Evolutionary conservation across 129 eudicot species (phyloP), one percentile per base, ranked within the genome.

Genomic region (Apium graveolens): DNA sequence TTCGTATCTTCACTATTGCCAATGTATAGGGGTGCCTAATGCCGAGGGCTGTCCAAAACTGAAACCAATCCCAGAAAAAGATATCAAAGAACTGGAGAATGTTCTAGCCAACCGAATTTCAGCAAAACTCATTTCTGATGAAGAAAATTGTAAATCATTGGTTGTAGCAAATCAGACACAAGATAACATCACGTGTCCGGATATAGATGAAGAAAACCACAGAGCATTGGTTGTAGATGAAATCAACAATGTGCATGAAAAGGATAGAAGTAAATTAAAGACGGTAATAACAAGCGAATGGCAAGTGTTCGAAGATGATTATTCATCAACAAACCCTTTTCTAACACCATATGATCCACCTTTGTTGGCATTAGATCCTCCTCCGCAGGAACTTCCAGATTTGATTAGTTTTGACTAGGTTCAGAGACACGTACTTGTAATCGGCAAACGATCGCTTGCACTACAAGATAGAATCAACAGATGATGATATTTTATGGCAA

Each of bases 221-320:
- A 74, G 76, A 27, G 48, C 79, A 14, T 80, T 78, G 35, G 79
- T 85, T 14, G 79, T 46, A 26, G 43, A 27, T 60, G 69, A 60
- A 38, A 14, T 27, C 27, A 45, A 43, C 31, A 18, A 55, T 13
- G 57, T 44, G 26, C 45, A 43, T 62, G 70, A 73, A 74, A 38
- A 66, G 26, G 72, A 77, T 31, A 51, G 72, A 20, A 82, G 77
- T 46, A 11, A 72, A 1, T 78, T 87, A 70, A 83, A 81, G 82
- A 87, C 97, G 11, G 44, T 93, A 14, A 86, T 86, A 42, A 91
- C 91, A 0, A 81, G 86, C 70, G 39, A 89, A 1, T 93, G 98
- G 96, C 93, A 89, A 86, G 90, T 77, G 43, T 91, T 93, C 16
- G 91, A 90, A 11, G 88, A 86, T 70, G 91, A 89, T 71, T 29